These are phyloP conservation scores for Microdochium bolleyi DNA, from an alignment of 2,329 filamentous ascomycete genomes.

Conservation along the genomic window DNA sequence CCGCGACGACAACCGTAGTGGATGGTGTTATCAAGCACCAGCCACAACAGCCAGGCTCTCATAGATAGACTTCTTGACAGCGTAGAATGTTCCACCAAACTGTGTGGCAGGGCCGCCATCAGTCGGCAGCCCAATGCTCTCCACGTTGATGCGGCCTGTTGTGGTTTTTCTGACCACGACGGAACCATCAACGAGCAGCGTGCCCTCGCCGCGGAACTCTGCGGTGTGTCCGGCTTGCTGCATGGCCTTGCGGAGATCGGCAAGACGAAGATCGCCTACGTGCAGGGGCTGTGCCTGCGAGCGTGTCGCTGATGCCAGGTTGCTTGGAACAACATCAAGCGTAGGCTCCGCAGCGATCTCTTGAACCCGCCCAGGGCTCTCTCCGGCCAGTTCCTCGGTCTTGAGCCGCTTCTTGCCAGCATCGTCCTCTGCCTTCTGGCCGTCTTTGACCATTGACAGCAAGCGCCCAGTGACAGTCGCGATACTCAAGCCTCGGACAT, in stretches of 20 bases:
- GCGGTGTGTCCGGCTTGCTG: constrained; percentile 74
- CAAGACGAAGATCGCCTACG: constrained; percentile 84
- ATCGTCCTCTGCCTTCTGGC: constrained; percentile 44
- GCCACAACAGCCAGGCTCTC: constrained; percentile 88
- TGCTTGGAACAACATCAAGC: constrained; percentile 46
- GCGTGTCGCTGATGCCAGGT: constrained; percentile 63
- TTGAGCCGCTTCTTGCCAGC: constrained; percentile 40
- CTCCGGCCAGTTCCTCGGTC: constrained; percentile 24
- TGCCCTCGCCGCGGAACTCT: constrained; percentile 90
- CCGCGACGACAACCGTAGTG: not conserved
- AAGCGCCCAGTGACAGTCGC: constrained; percentile 80
- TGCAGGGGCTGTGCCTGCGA: constrained; percentile 82
- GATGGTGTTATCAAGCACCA: constrained; percentile 39
- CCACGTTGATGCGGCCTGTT: constrained; percentile 81
- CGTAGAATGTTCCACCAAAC: constrained; percentile 65
- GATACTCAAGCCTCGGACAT: constrained; percentile 79
- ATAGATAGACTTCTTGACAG: constrained; percentile 86
- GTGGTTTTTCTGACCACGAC: constrained; percentile 85
- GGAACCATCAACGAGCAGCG: constrained; percentile 76
- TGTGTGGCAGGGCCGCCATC: constrained; percentile 30
- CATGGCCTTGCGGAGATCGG: constrained; percentile 80
- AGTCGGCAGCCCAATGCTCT: constrained; percentile 57
- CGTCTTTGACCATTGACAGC: constrained; percentile 27
- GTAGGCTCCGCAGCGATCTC: constrained; percentile 31
- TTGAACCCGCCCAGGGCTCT: constrained; percentile 5